Base-by-base conservation (phyloP, 192 early-diverging fungal species). In the Rhizophlyctis rosea region DNA sequence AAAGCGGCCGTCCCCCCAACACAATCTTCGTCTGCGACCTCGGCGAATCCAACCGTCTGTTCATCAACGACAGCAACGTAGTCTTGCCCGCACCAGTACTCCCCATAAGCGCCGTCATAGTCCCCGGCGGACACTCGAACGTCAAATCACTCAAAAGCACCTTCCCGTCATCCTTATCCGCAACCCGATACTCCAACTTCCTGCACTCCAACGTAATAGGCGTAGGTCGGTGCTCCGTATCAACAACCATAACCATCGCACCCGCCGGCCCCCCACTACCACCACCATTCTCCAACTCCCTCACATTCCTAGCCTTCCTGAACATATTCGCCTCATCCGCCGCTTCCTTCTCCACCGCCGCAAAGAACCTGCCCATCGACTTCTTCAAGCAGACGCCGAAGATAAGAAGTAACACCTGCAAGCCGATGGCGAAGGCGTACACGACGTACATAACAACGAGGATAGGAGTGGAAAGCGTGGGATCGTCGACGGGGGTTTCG, bases 41-140 rank as follows among this genome's bases (percentile, higher is more conserved):
- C n/a, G n/a, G n/a, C n/a, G n/a, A n/a, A n/a, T n/a, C n/a, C n/a
- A n/a, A 14, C 9, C 5, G 50, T 25, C 3, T 34, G 62, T 48
- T 54, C 3, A 65, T 63, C 56, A 72, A 54, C 4, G 56, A 53
- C 25, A 72, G 25, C n/a, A 72, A 44, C 5, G 71, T 62, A 2
- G 71, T 72, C 34, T 72, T 72, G 27, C 71, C 71, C 23, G 61
- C 62, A 30, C 71, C 71, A 62, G 54, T 63, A n/a, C 60, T 59
- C 24, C 71, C 71, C 60, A 72, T 62, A 5, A 72, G 50, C 11
- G 71, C 71, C 4, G 71, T 72, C 23, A 72, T 39, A 1, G 71
- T 63, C n/a, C 60, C 59, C 1, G 71, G 71, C 3, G 21, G 7
- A 62, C 65, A 72, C 25, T 16, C 14, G 30, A 72, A 62, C 28